phyloP scores from a whole-genome alignment of 2,329 filamentous ascomycete species.

The Ascochyta pisi region DNA sequence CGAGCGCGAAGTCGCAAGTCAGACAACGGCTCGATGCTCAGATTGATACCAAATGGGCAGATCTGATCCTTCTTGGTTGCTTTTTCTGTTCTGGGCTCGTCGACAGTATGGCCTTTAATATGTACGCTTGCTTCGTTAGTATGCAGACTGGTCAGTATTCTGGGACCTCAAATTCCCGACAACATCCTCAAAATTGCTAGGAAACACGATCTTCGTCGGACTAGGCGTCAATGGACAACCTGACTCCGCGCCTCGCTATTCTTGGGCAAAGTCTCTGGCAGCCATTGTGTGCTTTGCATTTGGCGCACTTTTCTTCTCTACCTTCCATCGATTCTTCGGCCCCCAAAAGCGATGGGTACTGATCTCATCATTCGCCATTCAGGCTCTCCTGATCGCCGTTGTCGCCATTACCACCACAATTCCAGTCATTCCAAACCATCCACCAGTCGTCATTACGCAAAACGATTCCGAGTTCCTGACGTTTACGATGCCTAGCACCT shows the following conservation, averaged over 20 bases:
- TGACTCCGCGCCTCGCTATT: conserved; percentile 50
- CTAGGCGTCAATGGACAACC: conserved; percentile 64
- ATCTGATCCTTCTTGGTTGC: conserved; percentile 50
- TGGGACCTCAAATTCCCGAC: too few relatives aligned
- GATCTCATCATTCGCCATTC: conserved; percentile 58
- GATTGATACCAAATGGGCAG: conserved; percentile 23
- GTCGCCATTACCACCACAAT: conserved; percentile 58
- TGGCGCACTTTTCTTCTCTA: conserved; percentile 56
- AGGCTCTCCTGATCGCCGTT: conserved; percentile 59
- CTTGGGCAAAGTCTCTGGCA: conserved; percentile 20
- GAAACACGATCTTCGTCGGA: conserved; percentile 69
- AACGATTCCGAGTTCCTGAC: conserved; percentile 46
- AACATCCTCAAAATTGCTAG: conserved; percentile 35
- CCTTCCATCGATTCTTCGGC: conserved; percentile 61
- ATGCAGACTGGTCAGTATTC: conserved; percentile 58
- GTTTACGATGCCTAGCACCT: conserved; percentile 34
- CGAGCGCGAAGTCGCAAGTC: conserved; percentile 8
- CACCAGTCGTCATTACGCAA: conserved; percentile 47
- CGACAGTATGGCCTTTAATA: conserved; percentile 57
- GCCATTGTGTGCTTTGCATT: conserved; percentile 61
- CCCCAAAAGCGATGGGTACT: conserved; percentile 58
- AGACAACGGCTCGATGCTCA: conserved; percentile 18
- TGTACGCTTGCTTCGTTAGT: conserved; percentile 58
- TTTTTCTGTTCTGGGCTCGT: conserved; percentile 57
- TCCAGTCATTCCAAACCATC: conserved; percentile 45